Percentiles rank a stretch among this genome's conserved stretches.
Evolutionary conservation across 164 flowering plant species (phyloP).

Genomic region (Houttuynia cordata): DNA sequence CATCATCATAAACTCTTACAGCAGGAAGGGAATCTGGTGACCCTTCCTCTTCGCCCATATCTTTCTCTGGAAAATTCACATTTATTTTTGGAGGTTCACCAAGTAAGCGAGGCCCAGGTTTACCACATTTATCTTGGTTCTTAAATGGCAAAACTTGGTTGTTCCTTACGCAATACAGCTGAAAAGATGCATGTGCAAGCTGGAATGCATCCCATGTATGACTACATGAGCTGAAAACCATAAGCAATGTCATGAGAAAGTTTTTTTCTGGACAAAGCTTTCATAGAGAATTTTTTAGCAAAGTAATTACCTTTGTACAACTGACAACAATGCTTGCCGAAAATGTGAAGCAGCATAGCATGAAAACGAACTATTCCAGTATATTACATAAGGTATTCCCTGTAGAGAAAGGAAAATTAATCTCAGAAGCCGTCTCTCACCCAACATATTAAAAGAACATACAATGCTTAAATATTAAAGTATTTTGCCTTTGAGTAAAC

Average conservation of each 20-base stretch:
- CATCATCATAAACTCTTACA: slow-evolving; percentile 83
- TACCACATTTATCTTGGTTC: slow-evolving; percentile 25
- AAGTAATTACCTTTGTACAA: slow-evolving; percentile 59
- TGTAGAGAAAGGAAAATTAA: slow-evolving; percentile 18
- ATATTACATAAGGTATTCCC: slow-evolving; percentile 88
- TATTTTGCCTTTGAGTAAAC: slow-evolving; percentile 56
- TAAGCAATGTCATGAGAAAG: not conserved
- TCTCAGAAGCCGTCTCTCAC: not conserved
- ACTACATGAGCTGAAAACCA: slow-evolving; percentile 53
- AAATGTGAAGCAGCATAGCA: slow-evolving; percentile 63
- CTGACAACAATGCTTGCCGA: slow-evolving; percentile 77
- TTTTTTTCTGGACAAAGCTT: not conserved
- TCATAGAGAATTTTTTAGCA: not conserved
- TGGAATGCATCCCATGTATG: slow-evolving; percentile 98
- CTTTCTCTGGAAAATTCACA: slow-evolving; percentile 42
- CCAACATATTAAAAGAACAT: not conserved
- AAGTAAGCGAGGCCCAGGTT: slow-evolving; percentile 57
- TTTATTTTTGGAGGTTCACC: slow-evolving; percentile 74
- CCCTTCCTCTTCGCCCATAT: slow-evolving; percentile 42
- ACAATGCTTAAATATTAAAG: too few species aligned
- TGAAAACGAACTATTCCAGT: slow-evolving; percentile 61
- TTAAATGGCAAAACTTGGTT: slow-evolving; percentile 27
- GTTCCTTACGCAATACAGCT: slow-evolving; percentile 62
- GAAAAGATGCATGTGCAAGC: slow-evolving; percentile 82
- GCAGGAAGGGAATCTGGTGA: slow-evolving; percentile 47